These are phyloP conservation scores for Aspergillus fijiensis DNA, from an alignment of 2,329 filamentous ascomycete genomes.

Conservation along the genomic window DNA sequence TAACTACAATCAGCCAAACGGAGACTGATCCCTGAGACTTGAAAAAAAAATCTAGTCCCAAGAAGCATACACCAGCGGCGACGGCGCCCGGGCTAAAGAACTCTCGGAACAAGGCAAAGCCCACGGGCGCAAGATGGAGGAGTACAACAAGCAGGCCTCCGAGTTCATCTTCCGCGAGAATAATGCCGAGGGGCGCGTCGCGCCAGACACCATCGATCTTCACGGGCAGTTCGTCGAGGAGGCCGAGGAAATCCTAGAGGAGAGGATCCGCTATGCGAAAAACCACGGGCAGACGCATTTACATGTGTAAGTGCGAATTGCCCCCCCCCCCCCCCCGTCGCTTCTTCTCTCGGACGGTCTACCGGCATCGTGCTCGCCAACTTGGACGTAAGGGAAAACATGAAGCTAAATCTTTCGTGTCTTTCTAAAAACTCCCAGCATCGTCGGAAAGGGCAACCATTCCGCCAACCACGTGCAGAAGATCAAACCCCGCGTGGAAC, in stretches of 20 bases:
- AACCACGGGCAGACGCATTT: slow-evolving; percentile 74
- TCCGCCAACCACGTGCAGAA: slow-evolving; percentile 79
- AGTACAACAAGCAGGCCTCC: slow-evolving; percentile 86
- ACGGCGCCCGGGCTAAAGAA: slow-evolving; percentile 78
- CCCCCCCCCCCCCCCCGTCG: background rate
- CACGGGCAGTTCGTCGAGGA: slow-evolving; percentile 95
- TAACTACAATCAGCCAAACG: background rate
- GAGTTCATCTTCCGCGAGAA: slow-evolving; percentile 96
- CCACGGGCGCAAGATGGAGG: slow-evolving; percentile 80
- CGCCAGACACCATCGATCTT: slow-evolving; percentile 82
- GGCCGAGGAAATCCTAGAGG: slow-evolving; percentile 84
- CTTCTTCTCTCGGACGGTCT: no score
- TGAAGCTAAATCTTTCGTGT: background rate
- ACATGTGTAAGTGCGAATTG: slow-evolving; percentile 62
- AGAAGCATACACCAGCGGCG: slow-evolving; percentile 77
- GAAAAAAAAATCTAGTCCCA: slow-evolving; percentile 53
- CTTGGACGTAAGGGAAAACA: background rate
- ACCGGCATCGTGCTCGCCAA: no score
- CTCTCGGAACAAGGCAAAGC: slow-evolving; percentile 81
- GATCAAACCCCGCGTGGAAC: slow-evolving; percentile 91
- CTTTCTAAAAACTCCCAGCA: slow-evolving; percentile 46
- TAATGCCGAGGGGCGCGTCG: slow-evolving; percentile 74
- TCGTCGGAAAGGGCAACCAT: slow-evolving; percentile 95
- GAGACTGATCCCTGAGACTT: slow-evolving; percentile 24
- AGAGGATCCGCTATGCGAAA: slow-evolving; percentile 77